Evolutionary conservation across 495 filamentous ascomycete species (phyloP).

Genomic region (Penicillium odoratum): DNA sequence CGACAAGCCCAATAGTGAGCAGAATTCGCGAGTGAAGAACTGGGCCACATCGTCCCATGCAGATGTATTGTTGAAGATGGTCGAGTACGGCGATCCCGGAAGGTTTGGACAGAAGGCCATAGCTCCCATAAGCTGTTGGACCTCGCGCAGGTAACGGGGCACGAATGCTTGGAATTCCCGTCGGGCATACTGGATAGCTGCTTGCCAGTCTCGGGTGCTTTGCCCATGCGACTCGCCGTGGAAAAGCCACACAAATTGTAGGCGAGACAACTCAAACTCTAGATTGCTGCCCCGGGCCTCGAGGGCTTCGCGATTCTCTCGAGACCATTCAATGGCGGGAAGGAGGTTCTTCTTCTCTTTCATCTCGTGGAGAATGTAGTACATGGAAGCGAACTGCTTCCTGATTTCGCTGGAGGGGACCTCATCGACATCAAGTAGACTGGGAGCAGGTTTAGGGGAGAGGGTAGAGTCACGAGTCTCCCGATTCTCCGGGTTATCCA

Average conservation of each 20-base stretch:
- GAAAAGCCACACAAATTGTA: constrained; percentile 87
- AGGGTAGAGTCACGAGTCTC: constrained; percentile 4
- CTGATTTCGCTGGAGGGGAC: constrained; percentile 69
- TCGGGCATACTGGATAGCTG: constrained; percentile 73
- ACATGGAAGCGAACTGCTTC: constrained; percentile 82
- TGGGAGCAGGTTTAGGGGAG: constrained; percentile 20
- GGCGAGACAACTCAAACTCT: constrained; percentile 86
- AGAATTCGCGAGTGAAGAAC: constrained; percentile 92
- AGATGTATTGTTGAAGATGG: constrained; percentile 67
- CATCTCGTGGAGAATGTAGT: constrained; percentile 78
- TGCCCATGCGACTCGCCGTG: constrained; percentile 40
- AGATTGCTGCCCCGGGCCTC: constrained; percentile 86
- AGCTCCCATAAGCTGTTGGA: constrained; percentile 72
- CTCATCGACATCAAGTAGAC: constrained; percentile 50
- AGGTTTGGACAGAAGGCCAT: constrained; percentile 76
- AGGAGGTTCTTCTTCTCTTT: constrained; percentile 65
- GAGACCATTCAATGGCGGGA: constrained; percentile 86
- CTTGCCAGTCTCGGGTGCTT: constrained; percentile 42
- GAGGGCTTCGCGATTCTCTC: constrained; percentile 63
- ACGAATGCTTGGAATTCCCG: constrained; percentile 65
- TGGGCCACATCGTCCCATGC: constrained; percentile 78
- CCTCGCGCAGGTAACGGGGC: constrained; percentile 67
- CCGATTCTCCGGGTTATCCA: constrained; percentile 5
- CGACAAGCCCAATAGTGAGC: constrained; percentile 82
- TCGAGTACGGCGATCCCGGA: constrained; percentile 67